Conservation (phyloP, 768 basidiomycete genomes). For the Tylopilus vinaceipallidus region DNA sequence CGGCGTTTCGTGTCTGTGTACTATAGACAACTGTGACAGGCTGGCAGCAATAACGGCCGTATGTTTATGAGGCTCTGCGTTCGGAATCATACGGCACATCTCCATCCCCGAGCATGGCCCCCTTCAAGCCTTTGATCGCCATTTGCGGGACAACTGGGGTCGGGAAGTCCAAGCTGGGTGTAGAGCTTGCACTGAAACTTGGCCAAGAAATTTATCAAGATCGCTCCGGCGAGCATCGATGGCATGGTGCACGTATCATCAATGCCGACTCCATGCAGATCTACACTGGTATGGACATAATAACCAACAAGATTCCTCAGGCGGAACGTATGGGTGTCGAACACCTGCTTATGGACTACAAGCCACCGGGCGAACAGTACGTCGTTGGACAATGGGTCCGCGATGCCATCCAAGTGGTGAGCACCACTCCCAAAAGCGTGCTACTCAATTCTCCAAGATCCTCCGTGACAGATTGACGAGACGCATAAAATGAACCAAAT, state of each 20-base stretch:
- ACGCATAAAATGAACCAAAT: slow-evolving; percentile 60
- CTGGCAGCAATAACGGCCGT: neutral
- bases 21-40: too few species aligned
- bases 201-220: slow-evolving; percentile 29
- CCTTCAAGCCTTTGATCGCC: slow-evolving; percentile 66
- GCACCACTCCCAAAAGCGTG: slow-evolving; percentile 26
- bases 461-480: slow-evolving; percentile 61
- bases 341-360: slow-evolving; percentile 88
- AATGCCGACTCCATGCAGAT: slow-evolving; percentile 99
- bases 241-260: slow-evolving; percentile 72
- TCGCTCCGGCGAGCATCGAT: slow-evolving; percentile 31
- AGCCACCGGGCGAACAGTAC: slow-evolving; percentile 84
- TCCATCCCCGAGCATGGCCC: slow-evolving; percentile 18
- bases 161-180: slow-evolving; percentile 90
- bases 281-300: slow-evolving; percentile 85
- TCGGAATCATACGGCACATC: neutral
- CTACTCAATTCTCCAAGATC: neutral
- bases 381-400: slow-evolving; percentile 84
- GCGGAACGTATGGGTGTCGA: slow-evolving; percentile 77
- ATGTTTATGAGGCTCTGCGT: neutral
- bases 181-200: slow-evolving; percentile 76
- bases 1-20: too few species aligned
- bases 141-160: slow-evolving; percentile 95
- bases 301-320: slow-evolving; percentile 89
- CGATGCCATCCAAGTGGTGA: slow-evolving; percentile 75